Evolutionary conservation across 257 asterid species (phyloP), one percentile per base, ranked within the genome.

Genomic region (Paraleonurus japonicus): DNA sequence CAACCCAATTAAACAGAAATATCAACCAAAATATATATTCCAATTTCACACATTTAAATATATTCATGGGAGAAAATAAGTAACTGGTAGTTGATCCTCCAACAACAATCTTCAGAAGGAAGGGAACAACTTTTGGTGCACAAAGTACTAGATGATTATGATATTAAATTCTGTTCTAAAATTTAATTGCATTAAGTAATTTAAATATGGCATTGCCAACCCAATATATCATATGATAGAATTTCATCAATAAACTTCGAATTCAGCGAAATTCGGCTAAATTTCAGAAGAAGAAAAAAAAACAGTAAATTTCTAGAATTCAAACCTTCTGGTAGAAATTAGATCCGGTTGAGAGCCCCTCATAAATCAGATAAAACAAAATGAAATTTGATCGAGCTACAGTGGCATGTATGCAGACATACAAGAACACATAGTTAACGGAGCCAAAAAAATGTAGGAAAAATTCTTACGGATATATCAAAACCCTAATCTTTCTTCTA

Each of bases 341-440:
- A 79, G 80, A 79, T 79, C 82, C 64, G 67, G 73, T 45, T 13
- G 26, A 50, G 27, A 37, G 41, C 45, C 75, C 66, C 70, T 7
- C 65, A 43, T 26, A 26, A 65, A 68, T 63, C 50, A 61, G 30
- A 27, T 45, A 27, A 62, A 57, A 28, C 5, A 22, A 48, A 65
- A 19, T 9, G 3, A 51, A 53, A 53, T 30, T 55, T 69, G 78
- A 76, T 71, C 69, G 53, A 78, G 76, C 78, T 17, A 57, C 74
- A 45, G 37, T 58, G 28, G 41, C 7, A 64, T 37, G 61, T 62
- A n/a, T 7, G 30, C 69, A 33, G 65, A 51, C 27, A 67, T 9
- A 69, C 24, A 57, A 2, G 37, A 48, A 16, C 6, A 27, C 1
- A 66, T 6, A 57, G 4, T 37, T 43, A 28, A 2, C 61, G 30